Evolutionary conservation across 164 flowering plant species (phyloP), one percentile per base, ranked within the genome.

Genomic region (Houttuynia cordata): DNA sequence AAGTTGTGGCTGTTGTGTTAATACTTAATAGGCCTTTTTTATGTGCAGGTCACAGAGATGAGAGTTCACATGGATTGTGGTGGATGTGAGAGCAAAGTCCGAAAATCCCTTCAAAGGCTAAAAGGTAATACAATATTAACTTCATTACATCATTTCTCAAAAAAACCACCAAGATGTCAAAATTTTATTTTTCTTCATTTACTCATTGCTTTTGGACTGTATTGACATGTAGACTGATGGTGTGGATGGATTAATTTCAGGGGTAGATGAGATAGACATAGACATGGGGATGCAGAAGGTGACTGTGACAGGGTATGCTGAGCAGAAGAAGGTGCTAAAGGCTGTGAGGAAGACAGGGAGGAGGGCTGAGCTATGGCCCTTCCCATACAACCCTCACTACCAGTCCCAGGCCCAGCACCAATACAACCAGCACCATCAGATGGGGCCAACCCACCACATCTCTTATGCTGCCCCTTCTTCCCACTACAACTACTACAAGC

Each of bases 251-350:
- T 8, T 22, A 24, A 23, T 59, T 19, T 42, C 75, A 83, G 96
- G 92, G 51, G 78, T 88, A 58, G 82, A 88, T 49, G 81, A 71
- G 18, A n/a, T n/a, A n/a, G n/a, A 82, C 15, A 70, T 88, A 54
- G 83, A 88, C 73, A 79, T 81, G 80, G 64, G 42, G 65, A 78
- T 74, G 82, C 96, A 88, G 58, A 88, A 84, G 69, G 96, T 88
- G 68, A 83, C 87, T 0, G 92, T 89, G 0, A 85, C 80, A 30
- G 97, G 97, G 10, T 83, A 80, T 78, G 82, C 79, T 24, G 83
- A 82, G 23, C 86, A 79, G 64, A 65, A 73, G 65, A 82, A 85
- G 66, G 75, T 85, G 4, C 79, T 87, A 0, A 85, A 83, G 61
- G 54, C 83, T 1, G 91, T 82, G 25, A 78, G 89, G 71, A 83